These are phyloP conservation scores for Triangularia setosa DNA, from an alignment of 2,329 filamentous ascomycete species.

Conservation along the genomic window DNA sequence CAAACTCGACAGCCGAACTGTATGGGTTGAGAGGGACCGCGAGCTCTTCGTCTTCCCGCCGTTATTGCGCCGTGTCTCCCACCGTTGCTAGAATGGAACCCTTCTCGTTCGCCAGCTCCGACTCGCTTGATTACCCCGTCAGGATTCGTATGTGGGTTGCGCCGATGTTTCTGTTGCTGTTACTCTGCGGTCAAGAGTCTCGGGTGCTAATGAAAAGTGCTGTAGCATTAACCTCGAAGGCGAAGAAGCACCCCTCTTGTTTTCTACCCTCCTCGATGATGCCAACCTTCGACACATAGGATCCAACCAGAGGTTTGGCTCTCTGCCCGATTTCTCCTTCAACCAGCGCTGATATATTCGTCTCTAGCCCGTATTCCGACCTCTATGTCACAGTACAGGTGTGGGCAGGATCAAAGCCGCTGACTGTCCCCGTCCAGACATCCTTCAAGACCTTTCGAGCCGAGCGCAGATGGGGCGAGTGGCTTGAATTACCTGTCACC, in stretches of 20 bases:
- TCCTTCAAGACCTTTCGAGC: conserved; percentile 86
- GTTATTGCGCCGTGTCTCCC: too few species aligned
- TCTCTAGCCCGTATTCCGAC: conserved; percentile 69
- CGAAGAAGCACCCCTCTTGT: conserved; percentile 68
- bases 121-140: conserved; percentile 71
- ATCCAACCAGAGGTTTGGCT: conserved; percentile 69
- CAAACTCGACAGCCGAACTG: not conserved
- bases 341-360: not conserved
- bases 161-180: conserved; percentile 2
- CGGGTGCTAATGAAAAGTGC: not conserved
- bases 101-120: conserved; percentile 91
- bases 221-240: conserved; percentile 71
- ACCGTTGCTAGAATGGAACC: conserved; percentile 69
- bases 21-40: not conserved
- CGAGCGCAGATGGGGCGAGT: conserved; percentile 84
- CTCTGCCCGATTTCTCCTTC: not conserved
- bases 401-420: conserved; percentile 91
- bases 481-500: conserved; percentile 81
- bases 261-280: conserved; percentile 72
- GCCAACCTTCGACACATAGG: conserved; percentile 82
- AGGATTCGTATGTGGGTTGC: conserved; percentile 58
- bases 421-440: conserved; percentile 89
- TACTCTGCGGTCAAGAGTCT: not conserved
- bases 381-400: conserved; percentile 90
- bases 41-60: not conserved